These are phyloP conservation scores for Medicago arabica DNA, from an alignment of 306 rosid genomes.

Conservation along the genomic window DNA sequence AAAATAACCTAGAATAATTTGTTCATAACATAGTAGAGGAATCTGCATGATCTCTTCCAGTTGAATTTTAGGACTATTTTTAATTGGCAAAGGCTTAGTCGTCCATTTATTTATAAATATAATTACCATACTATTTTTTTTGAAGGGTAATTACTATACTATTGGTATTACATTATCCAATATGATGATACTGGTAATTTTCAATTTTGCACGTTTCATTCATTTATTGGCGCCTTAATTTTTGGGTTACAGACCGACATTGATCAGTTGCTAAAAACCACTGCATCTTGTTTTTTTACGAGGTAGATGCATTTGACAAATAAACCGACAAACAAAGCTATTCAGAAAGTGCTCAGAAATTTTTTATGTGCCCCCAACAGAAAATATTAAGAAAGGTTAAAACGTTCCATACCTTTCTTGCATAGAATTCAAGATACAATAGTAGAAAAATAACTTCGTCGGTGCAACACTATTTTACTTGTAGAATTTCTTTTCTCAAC, in stretches of 20 bases:
- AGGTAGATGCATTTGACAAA: not conserved
- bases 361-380: not conserved
- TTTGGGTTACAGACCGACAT: constrained; percentile 37
- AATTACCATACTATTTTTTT: not conserved
- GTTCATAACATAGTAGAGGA: not conserved
- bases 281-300: not conserved
- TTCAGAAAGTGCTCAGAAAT: not conserved
- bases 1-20: not conserved
- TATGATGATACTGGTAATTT: constrained; percentile 4
- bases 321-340: too few relatives aligned
- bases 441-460: too few relatives aligned
- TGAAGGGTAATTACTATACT: not conserved
- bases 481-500: too few relatives aligned
- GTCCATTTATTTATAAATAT: constrained; percentile 29
- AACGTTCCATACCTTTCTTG: too few relatives aligned
- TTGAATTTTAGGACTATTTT: too few relatives aligned
- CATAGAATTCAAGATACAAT: too few relatives aligned
- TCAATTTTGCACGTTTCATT: constrained; percentile 43
- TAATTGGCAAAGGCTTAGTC: constrained; percentile 32
- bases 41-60: too few relatives aligned
- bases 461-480: too few relatives aligned
- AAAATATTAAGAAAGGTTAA: not conserved
- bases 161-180: constrained; percentile 6
- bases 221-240: constrained; percentile 22
- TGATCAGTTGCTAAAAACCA: constrained; percentile 8